Base-by-base conservation (phyloP, 306 rosid species). In the Trifolium pratense region DNA sequence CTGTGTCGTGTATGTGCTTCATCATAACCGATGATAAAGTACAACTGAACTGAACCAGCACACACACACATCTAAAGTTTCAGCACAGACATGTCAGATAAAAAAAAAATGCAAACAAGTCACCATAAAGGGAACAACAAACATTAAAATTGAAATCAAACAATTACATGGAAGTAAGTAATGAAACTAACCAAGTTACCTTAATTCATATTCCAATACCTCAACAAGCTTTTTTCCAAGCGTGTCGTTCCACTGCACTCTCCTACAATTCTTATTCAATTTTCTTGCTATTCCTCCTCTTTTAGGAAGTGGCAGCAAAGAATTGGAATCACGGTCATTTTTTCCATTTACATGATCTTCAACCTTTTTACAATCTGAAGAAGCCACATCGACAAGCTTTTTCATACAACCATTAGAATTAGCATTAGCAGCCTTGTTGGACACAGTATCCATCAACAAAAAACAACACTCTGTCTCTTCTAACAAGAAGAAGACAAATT, bases 181-280 rank as follows among this genome's bases (percentile, higher is more conserved):
- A n/a, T 21, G 29, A 20, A 55, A 55, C 16, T 21, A 64, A 66
- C 11, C 48, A 23, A 63, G 42, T 74, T 86, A 92, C 97, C 97
- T 92, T 32, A 88, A 91, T 46, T 81, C 90, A 55, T 84, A 92
- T 83, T 86, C 98, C 85, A 87, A 53, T 16, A 92, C 89, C 87
- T 92, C 97, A 55, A 72, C 91, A 13, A 92, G 93, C 67, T 90
- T 84, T 60, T 92, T 86, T 69, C 98, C 98, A 73, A 87, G 80
- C 56, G 65, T 86, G 57, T 92, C 98, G 34, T 89, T 92, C 98
- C 98, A 92, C 89, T 91, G 98, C 81, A 92, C 98, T 79, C 81
- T 90, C 78, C 83, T 78, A 74, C 80, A 64, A 25, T 78, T 73
- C 63, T 87, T 90, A 52, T 80, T 83, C 1, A 87, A 82, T 37